Evolutionary conservation across 2,329 filamentous ascomycete species (phyloP).

Genomic region (Aspergillus pseudoviridinutans): DNA sequence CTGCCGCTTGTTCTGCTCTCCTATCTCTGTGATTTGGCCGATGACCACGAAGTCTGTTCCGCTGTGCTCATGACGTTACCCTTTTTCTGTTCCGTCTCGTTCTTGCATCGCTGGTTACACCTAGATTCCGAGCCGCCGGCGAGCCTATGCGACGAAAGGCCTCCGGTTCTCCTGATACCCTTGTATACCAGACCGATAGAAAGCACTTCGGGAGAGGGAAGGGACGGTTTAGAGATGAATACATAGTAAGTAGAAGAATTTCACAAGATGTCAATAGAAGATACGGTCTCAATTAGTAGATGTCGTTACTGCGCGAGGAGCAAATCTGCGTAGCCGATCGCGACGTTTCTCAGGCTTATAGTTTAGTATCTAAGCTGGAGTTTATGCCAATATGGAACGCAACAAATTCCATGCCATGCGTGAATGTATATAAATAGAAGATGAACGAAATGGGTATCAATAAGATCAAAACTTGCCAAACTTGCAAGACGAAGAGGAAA

Average conservation of each 20-base stretch:
- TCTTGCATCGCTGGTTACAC: not conserved
- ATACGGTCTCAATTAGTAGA: not conserved
- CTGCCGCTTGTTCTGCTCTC: conserved; percentile 1
- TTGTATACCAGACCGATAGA: not conserved
- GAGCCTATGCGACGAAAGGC: not conserved
- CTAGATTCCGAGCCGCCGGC: not conserved
- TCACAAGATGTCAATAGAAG: not conserved
- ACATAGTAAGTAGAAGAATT: not conserved
- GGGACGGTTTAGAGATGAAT: not conserved
- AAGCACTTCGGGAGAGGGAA: not conserved
- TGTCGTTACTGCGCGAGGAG: not conserved
- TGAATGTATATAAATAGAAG: not conserved
- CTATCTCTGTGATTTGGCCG: not conserved
- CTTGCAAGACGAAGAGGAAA: not conserved
- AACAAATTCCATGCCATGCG: not conserved
- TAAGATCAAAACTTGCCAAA: not conserved
- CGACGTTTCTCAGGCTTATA: not conserved
- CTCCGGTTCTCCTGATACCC: not conserved
- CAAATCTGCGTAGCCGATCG: not conserved
- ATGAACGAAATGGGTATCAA: not conserved
- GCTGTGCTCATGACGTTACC: not conserved
- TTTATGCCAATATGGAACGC: not conserved
- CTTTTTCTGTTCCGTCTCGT: not conserved
- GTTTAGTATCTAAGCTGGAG: not conserved
- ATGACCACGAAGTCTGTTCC: not conserved